phyloP scores from a whole-genome alignment of 495 filamentous ascomycete species.

The Penicillium soppii region DNA sequence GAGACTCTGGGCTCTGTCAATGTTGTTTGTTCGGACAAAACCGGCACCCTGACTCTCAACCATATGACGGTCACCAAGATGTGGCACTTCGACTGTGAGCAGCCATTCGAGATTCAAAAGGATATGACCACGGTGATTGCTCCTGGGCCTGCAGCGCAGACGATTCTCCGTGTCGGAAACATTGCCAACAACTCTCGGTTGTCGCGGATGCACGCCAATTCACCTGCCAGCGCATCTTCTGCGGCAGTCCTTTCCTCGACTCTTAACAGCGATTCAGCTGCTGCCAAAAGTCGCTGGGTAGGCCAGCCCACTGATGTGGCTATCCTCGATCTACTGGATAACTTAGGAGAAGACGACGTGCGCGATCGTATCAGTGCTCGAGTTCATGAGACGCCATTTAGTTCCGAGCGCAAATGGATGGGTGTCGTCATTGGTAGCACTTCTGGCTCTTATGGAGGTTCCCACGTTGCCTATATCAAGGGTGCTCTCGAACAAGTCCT shows the following conservation, averaged over 20 bases:
- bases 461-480: slow-evolving; percentile 87
- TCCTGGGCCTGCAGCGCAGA: slow-evolving; percentile 69
- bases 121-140: slow-evolving; percentile 59
- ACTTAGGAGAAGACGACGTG: slow-evolving; percentile 85
- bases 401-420: slow-evolving; percentile 99
- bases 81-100: slow-evolving; percentile 80
- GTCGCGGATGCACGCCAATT: slow-evolving; percentile 57
- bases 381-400: slow-evolving; percentile 85
- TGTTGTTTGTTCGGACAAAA: slow-evolving; percentile 98
- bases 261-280: slow-evolving; percentile 57
- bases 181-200: slow-evolving; percentile 94
- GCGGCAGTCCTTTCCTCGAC: slow-evolving; percentile 78
- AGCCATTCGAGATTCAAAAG: slow-evolving; percentile 71
- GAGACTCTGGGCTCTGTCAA: slow-evolving; percentile 98
- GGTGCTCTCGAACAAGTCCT: slow-evolving; percentile 89
- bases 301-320: slow-evolving; percentile 97
- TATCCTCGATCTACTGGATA: slow-evolving; percentile 86
- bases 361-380: slow-evolving; percentile 78
- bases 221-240: slow-evolving; percentile 65
- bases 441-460: slow-evolving; percentile 37
- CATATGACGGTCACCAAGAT: slow-evolving; percentile 98
- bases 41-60: slow-evolving; percentile 91
- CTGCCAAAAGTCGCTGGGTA: slow-evolving; percentile 82
- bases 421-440: slow-evolving; percentile 74
- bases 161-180: slow-evolving; percentile 85